phyloP scores from a whole-genome alignment of 352 stramenopile genomes.

The Phytophthora hybrid region DNA sequence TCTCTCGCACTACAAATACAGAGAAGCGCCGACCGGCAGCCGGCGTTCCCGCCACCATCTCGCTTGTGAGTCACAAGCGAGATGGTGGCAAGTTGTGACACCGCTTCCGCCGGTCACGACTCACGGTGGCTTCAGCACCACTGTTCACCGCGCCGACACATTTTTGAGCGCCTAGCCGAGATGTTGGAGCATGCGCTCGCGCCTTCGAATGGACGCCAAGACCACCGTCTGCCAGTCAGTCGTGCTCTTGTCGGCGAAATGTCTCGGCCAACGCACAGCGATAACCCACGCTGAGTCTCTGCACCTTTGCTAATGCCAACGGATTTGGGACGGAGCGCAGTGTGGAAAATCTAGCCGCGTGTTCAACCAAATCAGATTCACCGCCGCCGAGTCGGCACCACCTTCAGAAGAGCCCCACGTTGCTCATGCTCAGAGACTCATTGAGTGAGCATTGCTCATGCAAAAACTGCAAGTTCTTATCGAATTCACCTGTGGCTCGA shows the following conservation, averaged over 20 bases:
- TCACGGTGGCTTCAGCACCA: not conserved
- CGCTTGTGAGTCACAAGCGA: no score
- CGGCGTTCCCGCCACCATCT: slow-evolving; percentile 8
- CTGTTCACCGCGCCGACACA: not conserved
- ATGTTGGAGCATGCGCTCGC: not conserved
- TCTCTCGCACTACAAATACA: slow-evolving; percentile 9
- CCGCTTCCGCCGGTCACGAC: slow-evolving; percentile 2
- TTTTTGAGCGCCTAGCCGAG: not conserved
- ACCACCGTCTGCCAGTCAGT: slow-evolving; percentile 12
- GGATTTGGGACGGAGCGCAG: not conserved
- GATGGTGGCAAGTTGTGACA: no score
- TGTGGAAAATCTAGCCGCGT: slow-evolving; percentile 12
- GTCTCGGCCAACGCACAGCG: not conserved
- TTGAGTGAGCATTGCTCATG: not conserved
- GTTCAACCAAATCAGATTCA: slow-evolving; percentile 17
- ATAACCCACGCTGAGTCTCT: slow-evolving; percentile 5
- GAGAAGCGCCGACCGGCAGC: slow-evolving; percentile 11
- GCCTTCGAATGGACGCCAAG: slow-evolving; percentile 12
- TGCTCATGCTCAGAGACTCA: not conserved
- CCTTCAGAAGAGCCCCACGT: not conserved
- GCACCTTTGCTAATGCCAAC: not conserved
- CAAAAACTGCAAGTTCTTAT: no score
- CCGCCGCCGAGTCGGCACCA: not conserved
- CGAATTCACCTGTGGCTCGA: not conserved
- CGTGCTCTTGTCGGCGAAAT: slow-evolving; percentile 16